A percentile compares a stretch with the other conserved stretches of the same genome.
Conservation (phyloP, 495 filamentous ascomycete species). For the Penicillium odoratum region DNA sequence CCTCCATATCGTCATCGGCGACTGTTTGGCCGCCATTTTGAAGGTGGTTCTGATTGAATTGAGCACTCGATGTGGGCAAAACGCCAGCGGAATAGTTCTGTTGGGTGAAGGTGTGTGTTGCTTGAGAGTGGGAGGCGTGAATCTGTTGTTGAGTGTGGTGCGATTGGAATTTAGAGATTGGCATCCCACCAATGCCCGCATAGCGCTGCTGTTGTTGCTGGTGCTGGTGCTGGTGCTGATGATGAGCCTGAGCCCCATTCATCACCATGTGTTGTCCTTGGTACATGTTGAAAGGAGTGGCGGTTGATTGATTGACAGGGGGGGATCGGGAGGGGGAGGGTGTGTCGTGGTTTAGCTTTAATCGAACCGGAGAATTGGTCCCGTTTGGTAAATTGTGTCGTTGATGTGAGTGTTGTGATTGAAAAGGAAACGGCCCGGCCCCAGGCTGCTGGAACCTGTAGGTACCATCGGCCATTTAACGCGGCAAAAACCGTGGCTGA, state of each 20-base stretch:
- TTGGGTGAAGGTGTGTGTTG: slow-evolving; percentile 63
- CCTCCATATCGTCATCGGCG: slow-evolving; percentile 56
- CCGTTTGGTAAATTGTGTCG: slow-evolving; percentile 56
- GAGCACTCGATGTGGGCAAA: slow-evolving; percentile 69
- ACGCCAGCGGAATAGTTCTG: slow-evolving; percentile 82
- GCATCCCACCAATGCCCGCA: slow-evolving; percentile 35
- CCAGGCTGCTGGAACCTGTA: slow-evolving; percentile 74
- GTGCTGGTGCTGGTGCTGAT: slow-evolving; percentile 3
- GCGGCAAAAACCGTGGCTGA: slow-evolving; percentile 45
- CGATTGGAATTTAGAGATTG: slow-evolving; percentile 70
- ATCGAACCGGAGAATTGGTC: slow-evolving; percentile 49
- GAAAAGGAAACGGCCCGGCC: slow-evolving; percentile 63
- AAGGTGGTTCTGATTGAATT: slow-evolving; percentile 68
- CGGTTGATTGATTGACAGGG: slow-evolving; percentile 64
- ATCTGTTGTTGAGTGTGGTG: slow-evolving; percentile 68
- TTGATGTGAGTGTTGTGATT: slow-evolving; percentile 52
- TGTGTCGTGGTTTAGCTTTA: slow-evolving; percentile 60
- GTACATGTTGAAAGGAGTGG: slow-evolving; percentile 75
- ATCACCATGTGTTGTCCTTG: slow-evolving; percentile 79
- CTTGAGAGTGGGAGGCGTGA: slow-evolving; percentile 70
- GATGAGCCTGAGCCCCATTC: slow-evolving; percentile 57
- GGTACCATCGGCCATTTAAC: slow-evolving; percentile 84
- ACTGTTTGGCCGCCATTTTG: slow-evolving; percentile 71
- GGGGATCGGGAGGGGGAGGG: slow-evolving; percentile 69
- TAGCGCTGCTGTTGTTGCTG: slow-evolving; percentile 45